Percentiles rank a stretch among this genome's conserved stretches.
These are phyloP conservation scores for Pulveroboletus frians DNA, from an alignment of 768 basidiomycete genomes.

Conservation along the genomic window DNA sequence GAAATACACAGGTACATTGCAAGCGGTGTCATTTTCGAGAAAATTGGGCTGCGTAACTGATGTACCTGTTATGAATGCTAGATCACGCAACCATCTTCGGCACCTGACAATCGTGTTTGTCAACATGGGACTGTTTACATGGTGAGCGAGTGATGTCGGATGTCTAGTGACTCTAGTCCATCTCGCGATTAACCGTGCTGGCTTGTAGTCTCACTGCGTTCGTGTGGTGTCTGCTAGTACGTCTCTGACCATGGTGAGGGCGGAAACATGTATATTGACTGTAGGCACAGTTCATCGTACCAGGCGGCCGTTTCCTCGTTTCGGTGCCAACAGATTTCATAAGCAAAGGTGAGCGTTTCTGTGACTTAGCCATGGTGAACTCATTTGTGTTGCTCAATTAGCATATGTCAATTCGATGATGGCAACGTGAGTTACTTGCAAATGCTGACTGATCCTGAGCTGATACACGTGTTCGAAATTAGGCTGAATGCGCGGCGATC, in stretches of 20 bases:
- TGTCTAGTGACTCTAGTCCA: neutral
- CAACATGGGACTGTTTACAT: constrained; percentile 14
- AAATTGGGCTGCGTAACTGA: neutral
- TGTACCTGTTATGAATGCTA: neutral
- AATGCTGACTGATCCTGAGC: neutral
- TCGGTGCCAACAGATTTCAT: neutral
- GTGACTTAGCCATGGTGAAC: neutral
- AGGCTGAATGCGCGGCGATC: constrained; percentile 12
- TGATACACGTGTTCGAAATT: neutral
- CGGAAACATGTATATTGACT: neutral
- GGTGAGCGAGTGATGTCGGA: neutral
- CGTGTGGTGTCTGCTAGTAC: constrained; percentile 9
- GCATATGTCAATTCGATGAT: constrained; percentile 14
- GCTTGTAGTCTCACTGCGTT: constrained; percentile 3
- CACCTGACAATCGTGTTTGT: constrained; percentile 13
- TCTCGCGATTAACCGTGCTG: neutral
- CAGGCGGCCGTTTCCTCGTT: neutral
- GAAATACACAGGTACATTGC: constrained; percentile 5
- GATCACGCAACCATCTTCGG: constrained; percentile 7
- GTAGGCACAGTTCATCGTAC: neutral
- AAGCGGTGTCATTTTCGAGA: neutral
- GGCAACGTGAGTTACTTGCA: constrained; percentile 5
- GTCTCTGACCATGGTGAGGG: neutral
- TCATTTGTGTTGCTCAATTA: neutral
- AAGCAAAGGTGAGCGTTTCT: neutral